Percentiles rank a stretch among this genome's conserved stretches.
phyloP scores from a whole-genome alignment of 169 alveolate genomes.

The Eimeria falciformis region DNA sequence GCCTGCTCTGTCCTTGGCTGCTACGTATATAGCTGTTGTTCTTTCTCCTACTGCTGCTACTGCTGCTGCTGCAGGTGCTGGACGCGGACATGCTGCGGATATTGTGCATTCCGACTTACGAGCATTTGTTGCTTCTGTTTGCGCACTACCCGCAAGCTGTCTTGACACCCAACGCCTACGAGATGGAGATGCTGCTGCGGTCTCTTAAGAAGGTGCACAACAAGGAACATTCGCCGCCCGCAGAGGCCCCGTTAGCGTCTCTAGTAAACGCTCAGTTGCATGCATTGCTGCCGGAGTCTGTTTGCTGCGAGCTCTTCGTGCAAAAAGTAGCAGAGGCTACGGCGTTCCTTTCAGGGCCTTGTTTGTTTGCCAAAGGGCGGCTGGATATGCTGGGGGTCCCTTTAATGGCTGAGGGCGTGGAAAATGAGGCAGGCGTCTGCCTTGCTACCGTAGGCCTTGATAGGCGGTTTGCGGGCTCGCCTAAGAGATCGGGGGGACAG shows the following conservation, averaged over 20 bases:
- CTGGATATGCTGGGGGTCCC: slow-evolving; percentile 50
- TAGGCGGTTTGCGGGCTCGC: slow-evolving; percentile 7
- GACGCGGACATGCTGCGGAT: slow-evolving; percentile 75
- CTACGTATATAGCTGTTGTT: background rate
- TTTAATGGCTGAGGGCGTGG: background rate
- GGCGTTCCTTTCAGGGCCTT: slow-evolving; percentile 50
- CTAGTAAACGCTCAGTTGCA: background rate
- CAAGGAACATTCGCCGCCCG: background rate
- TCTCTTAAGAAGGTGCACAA: background rate
- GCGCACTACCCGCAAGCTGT: slow-evolving; percentile 28
- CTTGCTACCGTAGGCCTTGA: slow-evolving; percentile 8
- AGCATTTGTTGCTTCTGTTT: slow-evolving; percentile 16
- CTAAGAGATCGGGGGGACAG: slow-evolving; percentile 73
- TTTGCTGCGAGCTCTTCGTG: background rate
- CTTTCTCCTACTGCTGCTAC: background rate
- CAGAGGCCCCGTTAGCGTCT: background rate
- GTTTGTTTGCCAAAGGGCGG: slow-evolving; percentile 54
- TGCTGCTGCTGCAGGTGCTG: slow-evolving; percentile 54
- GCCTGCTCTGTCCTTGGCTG: background rate
- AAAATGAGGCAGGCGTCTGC: background rate
- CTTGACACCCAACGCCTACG: slow-evolving; percentile 55
- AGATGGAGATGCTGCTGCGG: slow-evolving; percentile 46
- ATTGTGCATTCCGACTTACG: slow-evolving; percentile 37
- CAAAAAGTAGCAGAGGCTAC: background rate
- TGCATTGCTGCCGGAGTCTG: background rate